Base-by-base conservation (phyloP, 208 protist genomes). In the Paratrypanosoma confusum region DNA sequence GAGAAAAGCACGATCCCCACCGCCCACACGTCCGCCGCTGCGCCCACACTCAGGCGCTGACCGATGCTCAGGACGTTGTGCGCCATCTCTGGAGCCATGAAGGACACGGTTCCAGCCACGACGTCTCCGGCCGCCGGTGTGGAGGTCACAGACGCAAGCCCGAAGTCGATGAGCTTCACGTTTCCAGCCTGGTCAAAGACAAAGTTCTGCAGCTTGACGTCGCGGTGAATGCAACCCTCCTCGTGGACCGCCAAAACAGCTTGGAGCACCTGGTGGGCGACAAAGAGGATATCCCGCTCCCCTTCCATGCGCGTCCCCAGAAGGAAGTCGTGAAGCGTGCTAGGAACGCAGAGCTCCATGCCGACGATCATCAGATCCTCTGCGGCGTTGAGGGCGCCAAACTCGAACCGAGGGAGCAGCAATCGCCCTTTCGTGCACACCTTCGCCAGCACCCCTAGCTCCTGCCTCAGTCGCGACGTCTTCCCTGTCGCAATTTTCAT, bases 51-150 rank as follows among this genome's bases (percentile, higher is more conserved):
- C 3, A 88, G 64, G 14, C 80, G 71, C 32, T 68, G 45, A 31
- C 88, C 70, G 53, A 69, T 76, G 50, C 79, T 38, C n/a, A 93
- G 58, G 6, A 76, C 81, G 50, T 93, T 93, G 60, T 89, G 76
- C 21, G 82, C 83, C 82, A 93, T 92, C 59, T 96, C 85, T 0
- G 90, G 90, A 8, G 90, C 77, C 71, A 94, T 86, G 56, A 90
- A 96, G n/a, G 79, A 81, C 31, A 90, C 63, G 2, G 89, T 94
- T 27, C 89, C 89, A 7, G 77, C 81, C 45, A 93, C 81, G 14
- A 93, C 72, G 34, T 93, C 85, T 5, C 79, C 85, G 6, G 81
- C 50, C 5, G 79, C 64, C 3, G 85, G 81, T 39, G 74, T 76
- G 25, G 79, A 65, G 3, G 69, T 60, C 28, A 41, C 76, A 39